Conservation (phyloP, 768 basidiomycete species). For the Mycena olivaceomarginata region DNA sequence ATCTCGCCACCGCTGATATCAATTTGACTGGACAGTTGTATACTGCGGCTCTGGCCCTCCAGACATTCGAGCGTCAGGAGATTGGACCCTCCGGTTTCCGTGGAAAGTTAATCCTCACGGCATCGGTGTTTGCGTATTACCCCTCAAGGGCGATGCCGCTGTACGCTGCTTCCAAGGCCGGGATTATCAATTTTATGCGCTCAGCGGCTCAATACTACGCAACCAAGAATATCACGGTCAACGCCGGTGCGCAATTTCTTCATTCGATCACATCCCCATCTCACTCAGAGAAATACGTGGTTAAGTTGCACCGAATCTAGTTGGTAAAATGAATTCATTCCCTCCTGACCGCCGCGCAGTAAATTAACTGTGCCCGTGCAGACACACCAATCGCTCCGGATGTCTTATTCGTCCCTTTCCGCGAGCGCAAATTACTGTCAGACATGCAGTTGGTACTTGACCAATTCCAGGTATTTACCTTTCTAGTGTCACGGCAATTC, state of each 20-base stretch:
- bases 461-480: constrained; percentile 33
- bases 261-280: background rate
- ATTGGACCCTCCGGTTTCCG: constrained; percentile 42
- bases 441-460: constrained; percentile 38
- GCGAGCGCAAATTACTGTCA: constrained; percentile 35
- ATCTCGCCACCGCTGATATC: constrained; percentile 37
- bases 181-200: constrained; percentile 45
- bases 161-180: constrained; percentile 47
- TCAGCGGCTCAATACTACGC: constrained; percentile 43
- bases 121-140: constrained; percentile 45
- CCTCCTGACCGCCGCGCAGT: background rate
- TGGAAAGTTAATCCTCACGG: constrained; percentile 45
- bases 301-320: constrained; percentile 40
- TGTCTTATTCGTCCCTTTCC: constrained; percentile 38
- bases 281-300: background rate
- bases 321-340: constrained; percentile 21
- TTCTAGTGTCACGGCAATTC: no score
- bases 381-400: constrained; percentile 41
- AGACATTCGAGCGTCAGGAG: constrained; percentile 46
- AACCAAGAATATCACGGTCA: constrained; percentile 43
- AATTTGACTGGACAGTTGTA: constrained; percentile 45
- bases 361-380: background rate
- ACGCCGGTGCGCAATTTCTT: constrained; percentile 34
- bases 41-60: constrained; percentile 46
- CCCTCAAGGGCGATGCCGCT: constrained; percentile 44